phyloP scores from a whole-genome alignment of 345 rosid species.

The Noccaea bulbosa region DNA sequence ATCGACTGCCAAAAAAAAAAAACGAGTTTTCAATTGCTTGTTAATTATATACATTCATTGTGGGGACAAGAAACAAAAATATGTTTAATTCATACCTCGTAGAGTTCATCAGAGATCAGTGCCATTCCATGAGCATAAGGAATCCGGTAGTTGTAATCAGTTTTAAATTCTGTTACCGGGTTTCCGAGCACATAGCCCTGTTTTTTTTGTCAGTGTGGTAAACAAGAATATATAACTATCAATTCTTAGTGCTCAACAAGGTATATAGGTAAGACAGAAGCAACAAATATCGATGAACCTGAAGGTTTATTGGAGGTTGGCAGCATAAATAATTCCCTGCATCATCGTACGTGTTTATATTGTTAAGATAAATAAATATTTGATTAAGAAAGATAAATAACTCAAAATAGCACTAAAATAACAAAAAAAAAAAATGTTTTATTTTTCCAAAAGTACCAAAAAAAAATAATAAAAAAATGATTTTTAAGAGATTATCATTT shows the following conservation, averaged over 20 bases:
- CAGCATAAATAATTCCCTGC: constrained; percentile 57
- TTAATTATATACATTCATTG: not conserved
- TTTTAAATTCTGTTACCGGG: constrained; percentile 40
- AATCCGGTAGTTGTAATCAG: constrained; percentile 50
- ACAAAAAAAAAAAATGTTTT: too few species aligned
- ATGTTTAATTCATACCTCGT: constrained; percentile 43
- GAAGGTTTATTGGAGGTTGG: constrained; percentile 52
- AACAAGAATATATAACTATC: not conserved
- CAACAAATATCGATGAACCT: constrained; percentile 44
- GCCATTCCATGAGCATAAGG: constrained; percentile 56
- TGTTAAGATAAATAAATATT: not conserved
- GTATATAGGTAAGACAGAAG: not conserved
- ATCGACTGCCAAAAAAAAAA: constrained; percentile 20
- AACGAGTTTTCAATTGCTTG: not conserved
- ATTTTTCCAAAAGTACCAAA: too few species aligned
- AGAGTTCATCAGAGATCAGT: constrained; percentile 62
- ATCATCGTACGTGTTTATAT: constrained; percentile 8
- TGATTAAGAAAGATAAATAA: too few species aligned
- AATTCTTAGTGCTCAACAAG: not conserved
- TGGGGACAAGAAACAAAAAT: not conserved
- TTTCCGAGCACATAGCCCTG: constrained; percentile 80
- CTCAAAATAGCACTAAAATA: too few species aligned
- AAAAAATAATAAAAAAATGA: too few species aligned
- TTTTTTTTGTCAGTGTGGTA: not conserved
- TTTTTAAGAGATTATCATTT: too few species aligned